Evolutionary conservation across 768 basidiomycete genomes (phyloP).

Genomic region (Mycena venus): DNA sequence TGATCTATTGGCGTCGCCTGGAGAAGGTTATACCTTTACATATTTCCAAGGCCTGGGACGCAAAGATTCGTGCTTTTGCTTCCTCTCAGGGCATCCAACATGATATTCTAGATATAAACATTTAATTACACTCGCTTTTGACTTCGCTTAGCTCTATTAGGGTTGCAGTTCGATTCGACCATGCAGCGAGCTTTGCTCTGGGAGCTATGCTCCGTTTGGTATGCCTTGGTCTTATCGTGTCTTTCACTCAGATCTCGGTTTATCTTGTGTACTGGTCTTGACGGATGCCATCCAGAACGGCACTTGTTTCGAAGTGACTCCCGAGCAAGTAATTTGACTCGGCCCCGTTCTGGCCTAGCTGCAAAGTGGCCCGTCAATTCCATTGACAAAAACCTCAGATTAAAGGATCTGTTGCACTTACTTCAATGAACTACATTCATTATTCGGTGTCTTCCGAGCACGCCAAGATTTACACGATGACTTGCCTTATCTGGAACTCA

Average conservation of each 20-base stretch:
- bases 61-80: background rate
- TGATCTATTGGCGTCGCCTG: too few species aligned
- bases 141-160: slow-evolving; percentile 1
- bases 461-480: too few species aligned
- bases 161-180: background rate
- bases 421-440: too few species aligned
- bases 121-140: background rate
- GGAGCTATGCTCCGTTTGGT: slow-evolving; percentile 23
- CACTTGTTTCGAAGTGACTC: too few species aligned
- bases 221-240: slow-evolving; percentile 12
- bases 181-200: slow-evolving; percentile 19
- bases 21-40: background rate
- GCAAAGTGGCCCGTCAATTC: too few species aligned
- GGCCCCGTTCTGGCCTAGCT: too few species aligned
- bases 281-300: too few species aligned
- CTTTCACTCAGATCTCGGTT: slow-evolving; percentile 10
- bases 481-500: too few species aligned
- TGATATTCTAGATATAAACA: background rate
- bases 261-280: slow-evolving; percentile 14
- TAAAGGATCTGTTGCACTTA: too few species aligned
- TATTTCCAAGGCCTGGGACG: slow-evolving; percentile 12
- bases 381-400: too few species aligned
- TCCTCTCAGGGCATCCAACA: background rate
- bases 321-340: too few species aligned
- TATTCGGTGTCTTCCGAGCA: too few species aligned